Evolutionary conservation across 306 rosid species (phyloP).

Genomic region (Cyamopsis tetragonoloba): DNA sequence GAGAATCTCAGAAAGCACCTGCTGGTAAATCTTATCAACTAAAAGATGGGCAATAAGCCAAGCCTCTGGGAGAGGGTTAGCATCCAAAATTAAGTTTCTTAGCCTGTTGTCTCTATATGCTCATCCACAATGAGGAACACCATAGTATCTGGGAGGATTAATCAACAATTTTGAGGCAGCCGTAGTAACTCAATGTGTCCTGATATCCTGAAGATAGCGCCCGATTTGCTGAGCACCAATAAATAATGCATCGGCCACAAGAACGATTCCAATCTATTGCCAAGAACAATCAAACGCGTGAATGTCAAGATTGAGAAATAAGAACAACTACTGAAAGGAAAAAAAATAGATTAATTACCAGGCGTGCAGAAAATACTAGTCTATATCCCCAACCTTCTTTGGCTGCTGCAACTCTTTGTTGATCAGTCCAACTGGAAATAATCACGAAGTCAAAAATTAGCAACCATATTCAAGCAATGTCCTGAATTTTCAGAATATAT

Average conservation of each 20-base stretch:
- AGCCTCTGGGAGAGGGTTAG: constrained; percentile 5
- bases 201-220: constrained; percentile 70
- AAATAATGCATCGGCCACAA: constrained; percentile 65
- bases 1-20: neutral
- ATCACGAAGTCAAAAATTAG: constrained; percentile 15
- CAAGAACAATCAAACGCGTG: constrained; percentile 21
- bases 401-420: constrained; percentile 80
- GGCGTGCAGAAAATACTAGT: constrained; percentile 78
- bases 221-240: constrained; percentile 70
- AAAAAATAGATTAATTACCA: constrained; percentile 47
- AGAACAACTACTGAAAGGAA: neutral
- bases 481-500: neutral
- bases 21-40: constrained; percentile 17
- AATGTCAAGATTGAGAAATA: neutral
- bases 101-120: constrained; percentile 17
- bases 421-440: constrained; percentile 81
- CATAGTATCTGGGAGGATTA: neutral
- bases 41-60: constrained; percentile 6
- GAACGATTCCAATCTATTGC: constrained; percentile 64
- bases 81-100: constrained; percentile 32
- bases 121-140: constrained; percentile 18
- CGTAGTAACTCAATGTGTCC: constrained; percentile 45
- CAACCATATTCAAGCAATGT: neutral
- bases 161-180: constrained; percentile 19
- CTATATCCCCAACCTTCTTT: constrained; percentile 89